Evolutionary conservation across 1,139 yeast species (phyloP), one percentile per base, ranked within the genome.

Genomic region (Zygosaccharomyces pseudobailii): DNA sequence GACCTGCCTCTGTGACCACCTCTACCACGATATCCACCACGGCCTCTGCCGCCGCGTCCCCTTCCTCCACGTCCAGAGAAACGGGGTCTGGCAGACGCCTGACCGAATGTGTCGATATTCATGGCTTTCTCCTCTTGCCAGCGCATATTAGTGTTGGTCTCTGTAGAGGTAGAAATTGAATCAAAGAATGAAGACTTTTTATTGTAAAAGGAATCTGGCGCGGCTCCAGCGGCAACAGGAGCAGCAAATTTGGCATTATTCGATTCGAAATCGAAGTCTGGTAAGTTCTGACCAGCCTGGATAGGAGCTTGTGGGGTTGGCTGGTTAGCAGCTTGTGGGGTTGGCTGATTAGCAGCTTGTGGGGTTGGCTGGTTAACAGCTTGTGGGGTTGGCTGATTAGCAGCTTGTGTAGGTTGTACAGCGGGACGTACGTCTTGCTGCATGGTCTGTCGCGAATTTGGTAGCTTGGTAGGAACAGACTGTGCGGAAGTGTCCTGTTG

Each of bases 181-280:
- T 88, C 96, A 58, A 88, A 88, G 65, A 88, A 88, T 1, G 95
- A 87, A 9, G 87, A 77, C 57, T 76, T 77, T 61, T 80, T 84
- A 65, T 84, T 76, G 66, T 87, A 87, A 37, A 74, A 77, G 34
- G 69, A 49, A 34, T 55, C 66, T 2, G 49, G 46, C 19, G 44
- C 32, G 13, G 49, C 52, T 9, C 49, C 53, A n/a, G 45, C 45
- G n/a, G 35, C 43, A 17, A 30, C 45, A 27, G 27, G 39, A 22
- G 43, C 47, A 25, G 67, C 57, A 55, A 78, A 74, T 55, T 79
- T 83, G 32, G 88, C 89, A 64, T 84, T 85, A 56, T 79, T 79
- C 33, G 77, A 66, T 57, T 77, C 87, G 62, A 88, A 88, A 67
- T 89, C 82, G 60, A 74, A 81, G 47, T 76, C 84, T 39, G 41